Percentiles rank a stretch among this genome's conserved stretches.
phyloP scores from a whole-genome alignment of 2,329 filamentous ascomycete genomes.

The Phialophora verrucosa region DNA sequence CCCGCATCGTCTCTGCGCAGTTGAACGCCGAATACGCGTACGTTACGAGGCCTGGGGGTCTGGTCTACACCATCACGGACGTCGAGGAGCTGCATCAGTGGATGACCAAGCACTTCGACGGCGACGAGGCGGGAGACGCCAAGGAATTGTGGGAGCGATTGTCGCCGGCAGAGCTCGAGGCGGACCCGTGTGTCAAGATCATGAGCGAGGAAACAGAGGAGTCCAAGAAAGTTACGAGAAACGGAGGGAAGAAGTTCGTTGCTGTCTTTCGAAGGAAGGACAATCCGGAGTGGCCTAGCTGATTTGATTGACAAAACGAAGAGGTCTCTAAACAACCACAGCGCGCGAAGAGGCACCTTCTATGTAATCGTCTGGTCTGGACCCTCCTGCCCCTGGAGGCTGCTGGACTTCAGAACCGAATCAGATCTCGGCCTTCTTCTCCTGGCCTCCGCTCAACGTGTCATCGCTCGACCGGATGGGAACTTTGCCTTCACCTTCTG shows the following conservation, averaged over 20 bases:
- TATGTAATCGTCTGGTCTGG: not conserved
- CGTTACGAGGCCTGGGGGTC: constrained; percentile 78
- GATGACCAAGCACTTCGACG: constrained; percentile 56
- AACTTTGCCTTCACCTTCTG: constrained; percentile 13
- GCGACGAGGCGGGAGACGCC: constrained; percentile 72
- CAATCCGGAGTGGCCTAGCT: constrained; percentile 73
- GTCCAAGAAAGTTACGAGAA: constrained; percentile 92
- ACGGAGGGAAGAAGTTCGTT: constrained; percentile 88
- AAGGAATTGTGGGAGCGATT: constrained; percentile 80
- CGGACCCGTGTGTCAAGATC: constrained; percentile 64
- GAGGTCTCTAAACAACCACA: not conserved
- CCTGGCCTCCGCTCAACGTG: constrained; percentile 16
- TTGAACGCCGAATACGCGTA: constrained; percentile 94
- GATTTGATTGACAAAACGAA: not conserved
- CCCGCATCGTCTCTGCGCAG: constrained; percentile 86
- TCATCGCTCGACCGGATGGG: constrained; percentile 17
- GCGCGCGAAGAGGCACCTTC: not conserved
- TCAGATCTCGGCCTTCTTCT: constrained; percentile 11
- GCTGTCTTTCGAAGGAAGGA: constrained; percentile 82
- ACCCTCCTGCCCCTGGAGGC: not conserved
- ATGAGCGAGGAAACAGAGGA: constrained; percentile 87
- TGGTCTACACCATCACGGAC: constrained; percentile 96
- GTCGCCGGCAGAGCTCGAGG: constrained; percentile 59
- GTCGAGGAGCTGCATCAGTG: constrained; percentile 83
- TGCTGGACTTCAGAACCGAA: not conserved